These are phyloP conservation scores for Pyrus betulifolia DNA, from an alignment of 306 rosid species.

Conservation along the genomic window DNA sequence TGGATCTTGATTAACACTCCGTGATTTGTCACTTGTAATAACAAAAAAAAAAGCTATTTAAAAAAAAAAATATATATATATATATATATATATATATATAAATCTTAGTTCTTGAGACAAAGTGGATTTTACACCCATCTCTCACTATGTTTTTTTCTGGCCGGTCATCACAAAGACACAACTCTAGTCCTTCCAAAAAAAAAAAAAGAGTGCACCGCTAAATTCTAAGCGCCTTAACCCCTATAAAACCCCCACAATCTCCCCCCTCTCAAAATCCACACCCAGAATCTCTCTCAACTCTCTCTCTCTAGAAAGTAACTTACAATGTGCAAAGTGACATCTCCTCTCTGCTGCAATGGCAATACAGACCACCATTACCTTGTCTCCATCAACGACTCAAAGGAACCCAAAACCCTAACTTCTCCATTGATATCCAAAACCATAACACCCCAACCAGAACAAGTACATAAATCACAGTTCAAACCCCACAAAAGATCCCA, in stretches of 20 bases:
- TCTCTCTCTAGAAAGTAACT: too few species aligned
- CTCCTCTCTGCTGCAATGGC: slow-evolving; percentile 11
- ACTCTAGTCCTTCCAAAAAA: slow-evolving; percentile 1
- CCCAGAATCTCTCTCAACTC: background rate
- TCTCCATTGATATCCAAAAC: background rate
- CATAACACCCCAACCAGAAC: background rate
- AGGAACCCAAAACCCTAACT: background rate
- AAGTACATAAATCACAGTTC: background rate
- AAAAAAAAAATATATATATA: background rate
- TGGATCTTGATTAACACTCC: too few species aligned
- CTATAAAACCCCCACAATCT: slow-evolving; percentile 33
- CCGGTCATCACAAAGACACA: slow-evolving; percentile 6
- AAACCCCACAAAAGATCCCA: slow-evolving; percentile 2
- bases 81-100: slow-evolving; percentile 8
- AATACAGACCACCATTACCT: slow-evolving; percentile 2
- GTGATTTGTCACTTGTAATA: too few species aligned
- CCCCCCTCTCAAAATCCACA: background rate
- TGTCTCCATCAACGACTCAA: background rate
- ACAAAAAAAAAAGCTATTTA: too few species aligned
- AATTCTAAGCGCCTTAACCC: slow-evolving; percentile 5
- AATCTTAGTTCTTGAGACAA: slow-evolving; percentile 26
- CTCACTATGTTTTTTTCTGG: background rate
- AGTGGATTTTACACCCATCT: slow-evolving; percentile 16
- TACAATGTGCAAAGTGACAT: slow-evolving; percentile 13
- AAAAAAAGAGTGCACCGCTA: background rate